Base-by-base conservation (phyloP, 106 monocot species). In the Allium fistulosum region DNA sequence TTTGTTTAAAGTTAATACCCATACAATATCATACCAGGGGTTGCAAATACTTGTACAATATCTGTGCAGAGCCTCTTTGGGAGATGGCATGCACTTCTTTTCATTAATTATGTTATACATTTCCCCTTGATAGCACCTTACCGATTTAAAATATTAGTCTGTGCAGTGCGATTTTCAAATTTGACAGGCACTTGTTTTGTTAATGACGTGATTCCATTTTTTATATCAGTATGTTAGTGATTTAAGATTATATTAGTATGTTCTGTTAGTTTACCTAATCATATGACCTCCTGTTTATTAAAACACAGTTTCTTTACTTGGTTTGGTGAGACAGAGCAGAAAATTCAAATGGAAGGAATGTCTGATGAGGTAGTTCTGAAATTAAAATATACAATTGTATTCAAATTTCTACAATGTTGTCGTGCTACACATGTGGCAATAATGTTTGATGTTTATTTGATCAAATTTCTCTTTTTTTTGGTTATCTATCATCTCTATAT, bases 241-340 rank as follows among this genome's bases (percentile, higher is more conserved):
- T 50, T 52, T 67, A 10, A 22, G 51, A 14, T 18, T 4, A 52
- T 14, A 15, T 53, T 26, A 52, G 10, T 12, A 26, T 67, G 14
- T 8, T 13, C 53, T 10, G 6, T 6, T 26, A 18, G 26, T 67
- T 7, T 51, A 27, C 15, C 22, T 50, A 16, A 65, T 65, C 16
- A 17, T 65, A 65, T 50, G 4, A 11, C 17, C 26, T 8, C 10
- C 15, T 50, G 5, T 65, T 63, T 7, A 46, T 63, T 63, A 17
- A 49, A 7, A 16, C 66, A 66, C 76, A 84, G 83, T 73, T 84
- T 84, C 76, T 84, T 84, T 70, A 84, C 69, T 61, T 84, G 83
- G 83, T 84, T 84, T 17, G 17, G 73, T 12, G 83, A 84, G 65
- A 73, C 69, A 53, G 68, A 84, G 27, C 69, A 73, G 61, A 79